Evolutionary conservation across 1,139 yeast genomes (phyloP).

Genomic region (Saccharomyces hybrid): DNA sequence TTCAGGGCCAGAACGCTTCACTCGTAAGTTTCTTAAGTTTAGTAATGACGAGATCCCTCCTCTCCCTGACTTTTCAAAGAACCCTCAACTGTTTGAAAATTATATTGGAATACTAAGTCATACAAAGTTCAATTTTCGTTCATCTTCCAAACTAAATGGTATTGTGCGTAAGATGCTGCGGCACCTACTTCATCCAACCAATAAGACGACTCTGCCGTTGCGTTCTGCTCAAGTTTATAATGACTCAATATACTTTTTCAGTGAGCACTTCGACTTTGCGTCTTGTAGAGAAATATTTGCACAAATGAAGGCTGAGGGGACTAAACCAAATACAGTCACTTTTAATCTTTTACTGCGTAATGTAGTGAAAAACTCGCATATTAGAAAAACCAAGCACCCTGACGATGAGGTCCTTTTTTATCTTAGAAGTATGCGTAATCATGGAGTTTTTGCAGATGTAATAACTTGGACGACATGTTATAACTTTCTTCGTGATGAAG

Average conservation of each 20-base stretch:
- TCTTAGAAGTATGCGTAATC: slow-evolving; percentile 31
- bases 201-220: slow-evolving; percentile 30
- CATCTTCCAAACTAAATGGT: slow-evolving; percentile 32
- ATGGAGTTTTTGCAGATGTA: slow-evolving; percentile 30
- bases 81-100: slow-evolving; percentile 25
- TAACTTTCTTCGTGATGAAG: slow-evolving; percentile 26
- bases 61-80: slow-evolving; percentile 28
- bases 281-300: slow-evolving; percentile 37
- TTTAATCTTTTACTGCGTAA: slow-evolving; percentile 35
- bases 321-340: slow-evolving; percentile 37
- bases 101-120: slow-evolving; percentile 34
- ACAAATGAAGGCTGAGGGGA: slow-evolving; percentile 34
- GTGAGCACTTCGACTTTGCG: slow-evolving; percentile 35
- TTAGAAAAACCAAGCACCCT: slow-evolving; percentile 28
- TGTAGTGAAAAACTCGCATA: slow-evolving; percentile 22
- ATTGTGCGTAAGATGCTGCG: slow-evolving; percentile 33
- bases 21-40: not conserved
- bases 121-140: slow-evolving; percentile 29
- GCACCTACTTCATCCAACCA: slow-evolving; percentile 37
- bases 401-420: slow-evolving; percentile 30
- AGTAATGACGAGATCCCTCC: slow-evolving; percentile 31
- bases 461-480: slow-evolving; percentile 37
- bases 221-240: slow-evolving; percentile 37
- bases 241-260: slow-evolving; percentile 37
- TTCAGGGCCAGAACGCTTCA: slow-evolving; percentile 7